These are phyloP conservation scores for Beauveria sp. DNA, from an alignment of 2,329 filamentous ascomycete genomes.

Conservation along the genomic window DNA sequence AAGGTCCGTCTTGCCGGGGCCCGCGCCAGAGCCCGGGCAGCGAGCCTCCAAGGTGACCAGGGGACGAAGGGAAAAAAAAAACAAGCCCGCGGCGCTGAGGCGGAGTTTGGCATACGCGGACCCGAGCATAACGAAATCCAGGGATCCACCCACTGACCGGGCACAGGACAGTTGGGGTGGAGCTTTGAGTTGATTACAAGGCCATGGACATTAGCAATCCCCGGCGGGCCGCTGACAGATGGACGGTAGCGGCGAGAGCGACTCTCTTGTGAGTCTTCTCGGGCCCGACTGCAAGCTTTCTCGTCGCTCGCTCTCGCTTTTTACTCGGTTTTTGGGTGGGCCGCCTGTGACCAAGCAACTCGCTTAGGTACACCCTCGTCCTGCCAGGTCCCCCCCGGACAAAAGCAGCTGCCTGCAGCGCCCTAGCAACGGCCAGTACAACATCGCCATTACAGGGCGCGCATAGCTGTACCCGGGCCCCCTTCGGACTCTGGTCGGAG, in stretches of 20 bases:
- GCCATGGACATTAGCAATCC: conserved; percentile 11
- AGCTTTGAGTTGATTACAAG: not conserved
- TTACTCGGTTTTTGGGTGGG: not conserved
- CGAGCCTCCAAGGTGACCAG: not conserved
- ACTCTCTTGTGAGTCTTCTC: too few species aligned
- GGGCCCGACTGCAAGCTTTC: too few species aligned
- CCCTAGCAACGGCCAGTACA: not conserved
- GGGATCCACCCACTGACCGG: not conserved
- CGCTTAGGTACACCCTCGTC: too few species aligned
- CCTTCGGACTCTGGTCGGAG: not conserved
- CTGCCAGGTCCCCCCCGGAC: too few species aligned
- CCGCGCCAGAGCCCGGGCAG: not conserved
- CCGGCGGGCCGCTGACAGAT: conserved; percentile 10
- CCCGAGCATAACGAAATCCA: conserved; percentile 19
- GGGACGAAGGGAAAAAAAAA: not conserved
- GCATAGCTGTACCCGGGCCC: not conserved
- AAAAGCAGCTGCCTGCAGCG: not conserved
- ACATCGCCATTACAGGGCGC: not conserved
- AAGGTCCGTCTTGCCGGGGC: not conserved
- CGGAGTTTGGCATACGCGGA: conserved; percentile 27
- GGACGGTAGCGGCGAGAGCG: not conserved
- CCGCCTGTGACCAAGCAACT: not conserved
- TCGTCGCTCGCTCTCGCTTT: not conserved
- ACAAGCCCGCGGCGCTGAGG: conserved; percentile 9
- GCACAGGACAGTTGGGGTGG: not conserved